Evolutionary conservation across 495 filamentous ascomycete genomes (phyloP).

Genomic region (Penicillium verhagenii): DNA sequence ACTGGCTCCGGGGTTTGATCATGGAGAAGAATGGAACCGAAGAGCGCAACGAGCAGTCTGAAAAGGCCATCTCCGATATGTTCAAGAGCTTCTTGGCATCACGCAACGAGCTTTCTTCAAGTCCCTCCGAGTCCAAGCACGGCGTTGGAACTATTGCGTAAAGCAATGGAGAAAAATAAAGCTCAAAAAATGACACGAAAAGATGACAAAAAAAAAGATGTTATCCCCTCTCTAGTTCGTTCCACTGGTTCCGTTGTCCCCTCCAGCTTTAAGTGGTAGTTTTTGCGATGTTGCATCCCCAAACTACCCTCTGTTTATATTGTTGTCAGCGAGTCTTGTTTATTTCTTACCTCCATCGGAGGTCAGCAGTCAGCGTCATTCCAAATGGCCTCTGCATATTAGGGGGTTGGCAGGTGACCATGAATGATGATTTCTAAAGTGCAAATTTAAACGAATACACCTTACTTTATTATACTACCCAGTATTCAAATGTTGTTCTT

Average conservation of each 20-base stretch:
- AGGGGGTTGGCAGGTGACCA: conserved; percentile 1
- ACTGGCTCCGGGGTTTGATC: conserved; percentile 91
- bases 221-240: conserved; percentile 6
- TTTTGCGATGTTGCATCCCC: conserved; percentile 3
- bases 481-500: too few relatives aligned
- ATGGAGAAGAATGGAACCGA: conserved; percentile 79
- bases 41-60: conserved; percentile 36
- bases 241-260: conserved; percentile 3
- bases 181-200: conserved; percentile 11
- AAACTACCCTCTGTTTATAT: conserved; percentile 9
- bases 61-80: conserved; percentile 48
- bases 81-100: conserved; percentile 49
- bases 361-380: conserved; percentile 1
- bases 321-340: conserved; percentile 9
- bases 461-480: background rate
- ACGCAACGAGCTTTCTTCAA: conserved; percentile 33
- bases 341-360: background rate
- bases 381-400: background rate
- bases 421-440: conserved; percentile 8
- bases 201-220: conserved; percentile 11
- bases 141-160: conserved; percentile 37
- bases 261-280: conserved; percentile 6
- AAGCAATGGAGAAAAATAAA: conserved; percentile 9
- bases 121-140: conserved; percentile 39
- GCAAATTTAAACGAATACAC: conserved; percentile 1